Percentiles rank a stretch among this genome's conserved stretches.
Evolutionary conservation across 1,139 yeast genomes (phyloP).

Genomic region (Sugiyamaella japonica): DNA sequence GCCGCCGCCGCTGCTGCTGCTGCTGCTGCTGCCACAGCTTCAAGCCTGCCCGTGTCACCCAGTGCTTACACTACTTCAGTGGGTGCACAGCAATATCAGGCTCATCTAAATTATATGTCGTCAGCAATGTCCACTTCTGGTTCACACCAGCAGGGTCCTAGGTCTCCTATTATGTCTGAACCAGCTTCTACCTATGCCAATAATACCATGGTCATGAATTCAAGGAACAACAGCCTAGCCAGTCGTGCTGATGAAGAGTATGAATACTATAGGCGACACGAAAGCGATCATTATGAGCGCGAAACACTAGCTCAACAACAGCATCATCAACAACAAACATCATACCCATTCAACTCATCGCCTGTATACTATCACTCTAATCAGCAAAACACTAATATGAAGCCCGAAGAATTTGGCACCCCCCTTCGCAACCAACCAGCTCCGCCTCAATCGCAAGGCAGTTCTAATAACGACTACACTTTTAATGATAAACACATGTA

Average conservation of each 20-base stretch:
- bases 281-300: neutral
- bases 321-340: neutral
- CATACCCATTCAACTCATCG: neutral
- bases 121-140: neutral
- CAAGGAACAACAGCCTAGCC: neutral
- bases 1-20: neutral
- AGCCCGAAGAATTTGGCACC: constrained; percentile 11
- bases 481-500: constrained; percentile 12
- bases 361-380: constrained; percentile 6
- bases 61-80: constrained; percentile 8
- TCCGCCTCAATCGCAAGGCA: neutral
- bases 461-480: constrained; percentile 4
- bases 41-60: constrained; percentile 7
- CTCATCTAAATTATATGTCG: constrained; percentile 5
- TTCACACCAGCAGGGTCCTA: neutral
- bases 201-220: neutral
- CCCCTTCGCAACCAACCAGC: neutral
- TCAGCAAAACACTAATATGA: neutral
- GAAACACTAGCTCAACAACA: neutral
- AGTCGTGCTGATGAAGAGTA: constrained; percentile 9
- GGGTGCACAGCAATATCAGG: constrained; percentile 8
- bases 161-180: constrained; percentile 6
- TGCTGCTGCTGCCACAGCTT: neutral
- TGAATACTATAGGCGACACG: constrained; percentile 9
- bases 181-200: neutral